Evolutionary conservation across 2,329 filamentous ascomycete species (phyloP).

Genomic region (Cladosporium cucumerinum): DNA sequence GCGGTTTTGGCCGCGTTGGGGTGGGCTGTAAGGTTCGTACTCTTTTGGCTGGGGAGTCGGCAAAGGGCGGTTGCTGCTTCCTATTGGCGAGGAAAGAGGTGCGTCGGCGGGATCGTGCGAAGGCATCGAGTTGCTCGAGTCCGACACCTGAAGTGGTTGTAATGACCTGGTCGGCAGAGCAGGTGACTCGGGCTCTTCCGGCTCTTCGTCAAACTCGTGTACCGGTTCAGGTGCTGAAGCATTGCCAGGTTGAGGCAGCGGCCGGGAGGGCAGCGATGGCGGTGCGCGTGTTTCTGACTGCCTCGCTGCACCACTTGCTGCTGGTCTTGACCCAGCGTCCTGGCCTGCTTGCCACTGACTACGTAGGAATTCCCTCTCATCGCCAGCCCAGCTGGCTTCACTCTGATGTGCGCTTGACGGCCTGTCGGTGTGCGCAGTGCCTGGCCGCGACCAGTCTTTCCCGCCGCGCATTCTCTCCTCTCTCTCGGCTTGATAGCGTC

Average conservation of each 20-base stretch:
- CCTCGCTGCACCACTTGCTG: conserved; percentile 8
- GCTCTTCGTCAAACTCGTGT: conserved; percentile 7
- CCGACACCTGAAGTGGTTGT: conserved; percentile 17
- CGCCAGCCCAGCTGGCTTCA: conserved; percentile 63
- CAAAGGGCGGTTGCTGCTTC: conserved; percentile 26
- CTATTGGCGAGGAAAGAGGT: conserved; percentile 22
- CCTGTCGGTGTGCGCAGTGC: conserved; percentile 26
- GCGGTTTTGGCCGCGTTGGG: conserved; percentile 38
- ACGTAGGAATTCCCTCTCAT: conserved; percentile 63
- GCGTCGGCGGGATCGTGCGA: conserved; percentile 17
- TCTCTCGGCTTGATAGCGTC: conserved; percentile 60
- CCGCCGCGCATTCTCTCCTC: conserved; percentile 48
- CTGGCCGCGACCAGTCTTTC: conserved; percentile 37
- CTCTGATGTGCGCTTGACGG: conserved; percentile 44
- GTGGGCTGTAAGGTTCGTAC: conserved; percentile 23
- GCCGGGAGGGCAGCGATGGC: conserved; percentile 43
- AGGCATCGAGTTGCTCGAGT: conserved; percentile 20
- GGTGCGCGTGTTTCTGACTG: conserved; percentile 30
- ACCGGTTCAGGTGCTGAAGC: not conserved
- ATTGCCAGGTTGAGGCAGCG: conserved; percentile 43
- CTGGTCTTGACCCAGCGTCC: conserved; percentile 24
- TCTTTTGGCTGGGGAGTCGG: conserved; percentile 27
- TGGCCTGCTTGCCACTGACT: conserved; percentile 52
- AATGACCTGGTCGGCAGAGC: conserved; percentile 8
- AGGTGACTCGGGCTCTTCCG: conserved; percentile 8